Evolutionary conservation across 345 rosid genomes (phyloP).

Genomic region (Gossypium herbaceum): DNA sequence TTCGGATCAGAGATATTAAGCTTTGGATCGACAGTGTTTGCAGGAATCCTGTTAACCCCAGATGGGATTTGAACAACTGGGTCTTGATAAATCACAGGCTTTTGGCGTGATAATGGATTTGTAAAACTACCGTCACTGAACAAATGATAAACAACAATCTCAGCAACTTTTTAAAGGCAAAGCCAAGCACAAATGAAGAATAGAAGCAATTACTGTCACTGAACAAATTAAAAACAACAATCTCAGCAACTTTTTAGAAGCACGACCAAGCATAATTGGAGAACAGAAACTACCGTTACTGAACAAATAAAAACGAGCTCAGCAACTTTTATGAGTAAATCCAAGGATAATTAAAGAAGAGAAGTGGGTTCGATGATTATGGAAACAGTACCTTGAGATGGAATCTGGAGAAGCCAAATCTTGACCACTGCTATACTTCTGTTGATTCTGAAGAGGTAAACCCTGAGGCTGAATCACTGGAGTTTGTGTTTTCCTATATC

Average conservation of each 20-base stretch:
- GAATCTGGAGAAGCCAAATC: slow-evolving; percentile 4
- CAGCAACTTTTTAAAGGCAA: slow-evolving; percentile 23
- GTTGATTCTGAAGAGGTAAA: slow-evolving; percentile 46
- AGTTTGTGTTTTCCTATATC: slow-evolving; percentile 50
- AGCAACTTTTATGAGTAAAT: not conserved
- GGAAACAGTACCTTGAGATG: slow-evolving; percentile 23
- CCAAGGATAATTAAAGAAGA: not conserved
- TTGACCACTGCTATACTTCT: slow-evolving; percentile 47
- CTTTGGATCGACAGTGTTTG: slow-evolving; percentile 49
- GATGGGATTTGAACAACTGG: slow-evolving; percentile 57
- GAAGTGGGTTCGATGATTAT: not conserved
- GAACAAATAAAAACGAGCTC: not conserved
- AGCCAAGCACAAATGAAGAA: not conserved
- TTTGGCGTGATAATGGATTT: slow-evolving; percentile 57
- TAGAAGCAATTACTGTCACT: not conserved
- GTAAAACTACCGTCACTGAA: slow-evolving; percentile 78
- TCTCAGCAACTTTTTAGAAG: not conserved
- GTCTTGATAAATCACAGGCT: slow-evolving; percentile 65
- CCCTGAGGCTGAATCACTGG: slow-evolving; percentile 44
- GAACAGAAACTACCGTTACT: not conserved
- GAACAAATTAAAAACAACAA: not conserved
- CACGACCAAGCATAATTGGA: not conserved
- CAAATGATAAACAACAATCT: slow-evolving; percentile 29
- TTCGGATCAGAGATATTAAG: slow-evolving; percentile 54
- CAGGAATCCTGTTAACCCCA: slow-evolving; percentile 40